These are phyloP conservation scores for Papiliotrema laurentii DNA, from an alignment of 1,284 basidiomycete species.

Conservation along the genomic window DNA sequence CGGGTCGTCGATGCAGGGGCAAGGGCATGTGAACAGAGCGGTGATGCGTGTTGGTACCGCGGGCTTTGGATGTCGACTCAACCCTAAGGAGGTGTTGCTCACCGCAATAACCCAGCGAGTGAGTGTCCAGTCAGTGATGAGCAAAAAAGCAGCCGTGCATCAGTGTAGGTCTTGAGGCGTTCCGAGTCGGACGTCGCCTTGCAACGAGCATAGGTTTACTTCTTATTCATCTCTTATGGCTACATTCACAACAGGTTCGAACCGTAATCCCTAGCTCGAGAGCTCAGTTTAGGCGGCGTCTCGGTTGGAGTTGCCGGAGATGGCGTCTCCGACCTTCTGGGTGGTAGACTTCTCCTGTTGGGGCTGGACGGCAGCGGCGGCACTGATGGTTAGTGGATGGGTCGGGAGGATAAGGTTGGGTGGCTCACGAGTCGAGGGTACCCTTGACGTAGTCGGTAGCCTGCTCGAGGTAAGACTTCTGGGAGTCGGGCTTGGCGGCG, in stretches of 20 bases:
- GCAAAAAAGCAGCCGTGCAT: too few relatives aligned
- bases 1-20: too few relatives aligned
- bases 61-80: too few relatives aligned
- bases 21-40: too few relatives aligned
- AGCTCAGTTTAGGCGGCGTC: constrained; percentile 19
- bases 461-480: constrained; percentile 44
- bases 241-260: background rate
- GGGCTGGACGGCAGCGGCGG: constrained; percentile 38
- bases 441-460: constrained; percentile 38
- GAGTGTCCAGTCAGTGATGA: too few relatives aligned
- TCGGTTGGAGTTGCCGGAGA: constrained; percentile 33
- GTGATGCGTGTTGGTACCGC: too few relatives aligned
- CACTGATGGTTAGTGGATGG: constrained; percentile 8
- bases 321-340: constrained; percentile 44
- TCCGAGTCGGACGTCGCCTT: too few relatives aligned
- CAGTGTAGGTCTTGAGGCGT: too few relatives aligned
- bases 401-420: background rate
- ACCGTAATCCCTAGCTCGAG: too few relatives aligned
- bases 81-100: too few relatives aligned
- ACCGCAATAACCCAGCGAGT: too few relatives aligned
- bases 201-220: too few relatives aligned
- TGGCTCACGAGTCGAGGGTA: constrained; percentile 31
- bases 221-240: background rate
- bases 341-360: constrained; percentile 41
- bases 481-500: constrained; percentile 44